These are phyloP conservation scores for Monosporascus sp. DNA, from an alignment of 2,329 filamentous ascomycete genomes.

Conservation along the genomic window DNA sequence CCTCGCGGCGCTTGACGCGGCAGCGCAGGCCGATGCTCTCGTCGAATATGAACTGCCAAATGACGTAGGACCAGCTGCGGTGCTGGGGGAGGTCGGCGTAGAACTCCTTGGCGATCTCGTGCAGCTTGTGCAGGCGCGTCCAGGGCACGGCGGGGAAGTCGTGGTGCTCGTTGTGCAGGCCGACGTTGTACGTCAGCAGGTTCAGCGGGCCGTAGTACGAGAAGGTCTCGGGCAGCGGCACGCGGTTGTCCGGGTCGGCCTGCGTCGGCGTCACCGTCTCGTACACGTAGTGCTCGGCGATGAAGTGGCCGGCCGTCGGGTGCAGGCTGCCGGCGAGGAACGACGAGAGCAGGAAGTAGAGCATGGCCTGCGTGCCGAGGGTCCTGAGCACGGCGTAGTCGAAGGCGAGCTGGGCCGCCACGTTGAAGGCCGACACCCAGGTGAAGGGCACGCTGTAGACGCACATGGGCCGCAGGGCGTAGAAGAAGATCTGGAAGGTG, in stretches of 20 bases:
- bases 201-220: constrained; percentile 95
- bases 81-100: constrained; percentile 84
- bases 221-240: constrained; percentile 85
- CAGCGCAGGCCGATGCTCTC: constrained; percentile 85
- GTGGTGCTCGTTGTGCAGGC: constrained; percentile 97
- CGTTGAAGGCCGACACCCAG: constrained; percentile 76
- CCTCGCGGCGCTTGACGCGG: constrained; percentile 85
- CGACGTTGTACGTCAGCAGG: constrained; percentile 92
- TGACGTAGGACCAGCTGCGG: constrained; percentile 84
- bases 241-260: constrained; percentile 50
- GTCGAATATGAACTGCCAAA: constrained; percentile 95
- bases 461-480: constrained; percentile 92
- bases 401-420: constrained; percentile 70
- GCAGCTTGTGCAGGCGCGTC: constrained; percentile 75
- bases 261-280: constrained; percentile 53
- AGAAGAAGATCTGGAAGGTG: constrained; percentile 99
- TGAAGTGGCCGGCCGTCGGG: constrained; percentile 95
- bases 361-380: constrained; percentile 59
- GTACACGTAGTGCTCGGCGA: constrained; percentile 93
- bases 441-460: constrained; percentile 88
- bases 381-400: constrained; percentile 63
- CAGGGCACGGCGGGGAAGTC: constrained; percentile 97
- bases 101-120: constrained; percentile 81
- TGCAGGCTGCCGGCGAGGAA: constrained; percentile 93
- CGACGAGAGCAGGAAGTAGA: constrained; percentile 81